Base-by-base conservation (phyloP, 192 early-diverging fungal species). In the Diversispora epigaea region DNA sequence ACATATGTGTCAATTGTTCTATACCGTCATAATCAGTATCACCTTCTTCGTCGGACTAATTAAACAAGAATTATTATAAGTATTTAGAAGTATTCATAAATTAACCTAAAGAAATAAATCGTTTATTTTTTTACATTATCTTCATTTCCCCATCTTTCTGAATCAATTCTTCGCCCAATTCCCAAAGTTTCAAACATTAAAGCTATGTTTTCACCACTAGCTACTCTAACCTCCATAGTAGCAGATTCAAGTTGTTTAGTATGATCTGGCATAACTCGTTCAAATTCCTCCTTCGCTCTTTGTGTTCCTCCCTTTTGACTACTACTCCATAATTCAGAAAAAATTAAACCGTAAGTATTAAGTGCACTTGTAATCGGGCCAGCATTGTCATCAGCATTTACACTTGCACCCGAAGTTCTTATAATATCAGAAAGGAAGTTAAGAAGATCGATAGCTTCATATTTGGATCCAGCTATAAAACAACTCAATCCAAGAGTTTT, bases 131-230 rank as follows among this genome's bases (percentile, higher is more conserved):
- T 66, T 10, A 67, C 62, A n/a, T 44, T 9, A 17, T 82, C 81
- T 11, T 83, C 75, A n/a, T 15, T 64, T 62, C 77, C 77, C 6
- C 79, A 77, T 8, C 74, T 77, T 9, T 73, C 72, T 21, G 80
- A 63, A 3, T 72, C 46, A 47, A 72, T 71, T 7, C 73, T 67
- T 56, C 78, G 73, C 25, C 78, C 77, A 7, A 82, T 67, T 49
- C 79, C 61, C 14, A 90, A 62, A 39, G 85, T 85, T 73, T 90
- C 86, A 65, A 92, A 84, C 79, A 92, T 85, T 55, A 91, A 76
- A 0, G 91, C 92, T 80, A 92, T 88, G 77, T 91, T 89, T 81
- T 91, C 90, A 43, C 88, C 92, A 3, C 88, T 81, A 12, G 90
- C 88, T 12, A 92, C 83, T 7, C 92, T 84, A 12, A 91, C 80